A percentile compares a stretch with the other conserved stretches of the same genome.
These are phyloP conservation scores for Cutaneotrichosporon dermatis DNA, from an alignment of 1,284 basidiomycete species.

Conservation along the genomic window DNA sequence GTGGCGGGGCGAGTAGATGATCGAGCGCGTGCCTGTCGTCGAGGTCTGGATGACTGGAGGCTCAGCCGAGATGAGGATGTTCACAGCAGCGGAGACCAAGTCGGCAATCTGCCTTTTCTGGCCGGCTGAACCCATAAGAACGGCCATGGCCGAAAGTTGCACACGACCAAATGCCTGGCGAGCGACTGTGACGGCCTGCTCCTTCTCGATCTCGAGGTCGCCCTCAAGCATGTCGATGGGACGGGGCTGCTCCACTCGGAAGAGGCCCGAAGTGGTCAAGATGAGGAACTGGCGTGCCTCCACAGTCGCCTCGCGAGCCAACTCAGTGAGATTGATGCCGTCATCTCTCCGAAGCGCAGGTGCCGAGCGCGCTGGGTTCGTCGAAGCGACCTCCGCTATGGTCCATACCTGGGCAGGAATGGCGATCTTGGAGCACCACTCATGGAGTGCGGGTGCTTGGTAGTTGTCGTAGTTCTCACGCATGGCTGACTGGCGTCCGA, in stretches of 20 bases:
- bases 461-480: constrained; percentile 36
- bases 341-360: constrained; percentile 17
- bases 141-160: constrained; percentile 41
- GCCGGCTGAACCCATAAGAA: constrained; percentile 28
- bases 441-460: constrained; percentile 29
- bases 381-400: constrained; percentile 53
- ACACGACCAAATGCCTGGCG: constrained; percentile 33
- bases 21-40: constrained; percentile 26
- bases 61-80: constrained; percentile 31
- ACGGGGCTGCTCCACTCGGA: constrained; percentile 30
- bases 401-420: constrained; percentile 79
- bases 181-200: constrained; percentile 25
- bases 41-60: constrained; percentile 28
- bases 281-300: constrained; percentile 37
- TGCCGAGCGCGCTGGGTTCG: constrained; percentile 25
- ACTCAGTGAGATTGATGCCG: constrained; percentile 30
- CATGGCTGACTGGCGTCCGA: constrained; percentile 33
- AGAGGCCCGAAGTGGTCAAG: constrained; percentile 37
- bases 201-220: constrained; percentile 39
- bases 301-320: constrained; percentile 30
- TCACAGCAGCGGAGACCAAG: constrained; percentile 24
- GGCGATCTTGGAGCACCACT: constrained; percentile 51
- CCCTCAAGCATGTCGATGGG: constrained; percentile 40
- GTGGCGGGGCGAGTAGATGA: constrained; percentile 78
- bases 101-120: constrained; percentile 26